Percentiles rank a stretch among this genome's conserved stretches.
These are phyloP conservation scores for Colletotrichum acutatum DNA, from an alignment of 2,329 filamentous ascomycete genomes.

Conservation along the genomic window DNA sequence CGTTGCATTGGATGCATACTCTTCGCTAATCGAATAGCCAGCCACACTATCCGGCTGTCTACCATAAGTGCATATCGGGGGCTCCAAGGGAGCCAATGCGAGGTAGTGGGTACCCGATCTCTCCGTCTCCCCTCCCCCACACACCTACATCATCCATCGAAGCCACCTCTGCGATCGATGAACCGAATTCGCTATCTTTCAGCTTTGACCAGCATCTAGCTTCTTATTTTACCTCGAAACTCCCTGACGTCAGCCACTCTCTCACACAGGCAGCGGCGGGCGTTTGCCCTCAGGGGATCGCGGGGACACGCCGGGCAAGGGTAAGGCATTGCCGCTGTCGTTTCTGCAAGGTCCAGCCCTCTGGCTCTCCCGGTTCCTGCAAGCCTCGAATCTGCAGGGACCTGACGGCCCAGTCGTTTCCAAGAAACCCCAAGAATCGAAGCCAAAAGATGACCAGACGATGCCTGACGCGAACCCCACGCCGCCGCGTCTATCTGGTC, in stretches of 20 bases:
- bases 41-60: too few species aligned
- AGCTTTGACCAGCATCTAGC: not conserved
- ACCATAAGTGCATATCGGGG: not conserved
- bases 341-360: not conserved
- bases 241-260: not conserved
- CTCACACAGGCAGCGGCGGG: not conserved
- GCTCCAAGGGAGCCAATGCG: not conserved
- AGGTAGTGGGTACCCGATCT: conserved; percentile 22
- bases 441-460: not conserved
- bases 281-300: not conserved
- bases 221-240: not conserved
- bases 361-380: not conserved
- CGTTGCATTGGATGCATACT: not conserved
- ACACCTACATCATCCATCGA: conserved; percentile 7
- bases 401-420: not conserved
- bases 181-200: not conserved
- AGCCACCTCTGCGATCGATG: not conserved
- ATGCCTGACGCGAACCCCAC: not conserved
- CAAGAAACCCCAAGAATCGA: not conserved
- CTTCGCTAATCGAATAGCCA: not conserved
- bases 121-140: not conserved
- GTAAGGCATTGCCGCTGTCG: not conserved
- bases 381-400: not conserved
- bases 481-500: not conserved
- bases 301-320: not conserved